These are phyloP conservation scores for Phoma sp. DNA, from an alignment of 2,329 filamentous ascomycete species.

Conservation along the genomic window DNA sequence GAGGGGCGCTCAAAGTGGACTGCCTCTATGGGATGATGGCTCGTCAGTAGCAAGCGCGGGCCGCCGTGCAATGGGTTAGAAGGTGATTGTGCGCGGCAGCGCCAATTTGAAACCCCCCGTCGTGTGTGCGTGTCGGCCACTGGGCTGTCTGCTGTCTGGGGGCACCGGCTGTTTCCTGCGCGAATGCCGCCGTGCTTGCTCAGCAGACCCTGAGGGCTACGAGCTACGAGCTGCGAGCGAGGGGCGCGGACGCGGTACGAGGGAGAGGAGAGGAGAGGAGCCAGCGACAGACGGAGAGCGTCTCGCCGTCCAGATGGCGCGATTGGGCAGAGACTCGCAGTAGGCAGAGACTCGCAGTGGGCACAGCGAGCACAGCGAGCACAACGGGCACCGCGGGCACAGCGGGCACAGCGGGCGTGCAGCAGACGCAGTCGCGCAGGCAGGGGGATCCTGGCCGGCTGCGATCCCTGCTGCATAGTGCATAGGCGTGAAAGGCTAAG, in stretches of 20 bases:
- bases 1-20: conserved; percentile 4
- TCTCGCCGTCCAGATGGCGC: conserved; percentile 24
- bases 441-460: conserved; percentile 34
- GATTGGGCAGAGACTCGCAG: conserved; percentile 31
- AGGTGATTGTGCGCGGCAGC: conserved; percentile 9
- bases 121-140: conserved; percentile 1
- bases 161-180: conserved; percentile 30
- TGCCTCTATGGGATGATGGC: neutral
- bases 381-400: too few species aligned
- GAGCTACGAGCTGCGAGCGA: conserved; percentile 1
- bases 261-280: neutral
- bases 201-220: conserved; percentile 16
- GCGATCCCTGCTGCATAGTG: conserved; percentile 35
- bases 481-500: conserved; percentile 36
- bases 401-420: conserved; percentile 23
- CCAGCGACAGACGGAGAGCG: conserved; percentile 10
- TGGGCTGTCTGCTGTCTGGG: neutral
- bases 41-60: conserved; percentile 10
- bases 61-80: conserved; percentile 17
- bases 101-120: conserved; percentile 9
- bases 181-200: conserved; percentile 22
- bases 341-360: too few species aligned
- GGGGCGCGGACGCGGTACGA: conserved; percentile 20
- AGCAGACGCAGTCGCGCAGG: conserved; percentile 31
- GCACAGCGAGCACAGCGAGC: too few species aligned